Evolutionary conservation across 1,284 basidiomycete genomes (phyloP), one percentile per base, ranked within the genome.

Genomic region (Fistulina hepatica): DNA sequence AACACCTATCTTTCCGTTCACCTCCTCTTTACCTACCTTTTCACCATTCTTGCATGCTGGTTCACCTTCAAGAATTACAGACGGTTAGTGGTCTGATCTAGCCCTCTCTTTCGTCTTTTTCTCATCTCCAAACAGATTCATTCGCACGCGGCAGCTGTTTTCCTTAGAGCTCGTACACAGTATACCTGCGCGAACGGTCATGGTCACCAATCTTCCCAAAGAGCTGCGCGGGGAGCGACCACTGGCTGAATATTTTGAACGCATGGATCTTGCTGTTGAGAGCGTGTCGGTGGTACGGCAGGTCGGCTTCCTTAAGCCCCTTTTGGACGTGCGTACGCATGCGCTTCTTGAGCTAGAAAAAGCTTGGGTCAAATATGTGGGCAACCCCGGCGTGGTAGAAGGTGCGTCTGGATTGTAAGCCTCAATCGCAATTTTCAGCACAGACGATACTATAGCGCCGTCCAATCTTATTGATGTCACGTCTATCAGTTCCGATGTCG

Each of bases 101-200:
- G n/a, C n/a, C n/a, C n/a, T n/a, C n/a, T n/a, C n/a, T n/a, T n/a
- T n/a, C n/a, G n/a, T n/a, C n/a, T n/a, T n/a, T n/a, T n/a, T n/a
- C n/a, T n/a, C n/a, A n/a, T n/a, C n/a, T n/a, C n/a, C n/a, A n/a
- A n/a, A n/a, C n/a, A n/a, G n/a, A n/a, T 98, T 94, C 61, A 75
- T 97, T 39, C 81, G 81, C n/a, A 78, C 88, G 2, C 76, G 94
- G 2, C 94, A 98, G 54, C 72, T 94, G 6, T 97, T 92, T 60
- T 88, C 88, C 0, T 69, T 97, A 26, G 90, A 95, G 55, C 75
- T 97, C 19, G 90, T 94, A 9, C 89, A 95, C 53, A 91, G 89
- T 8, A 89, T 97, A 27, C 81, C 92, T 0, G 88, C 92, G 0
- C 78, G 94, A 15, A 98, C 94, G 0, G 86, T 97, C 24, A 75